Evolutionary conservation across 179 eudicot genomes (phyloP).

Genomic region (Silene noctiflora): DNA sequence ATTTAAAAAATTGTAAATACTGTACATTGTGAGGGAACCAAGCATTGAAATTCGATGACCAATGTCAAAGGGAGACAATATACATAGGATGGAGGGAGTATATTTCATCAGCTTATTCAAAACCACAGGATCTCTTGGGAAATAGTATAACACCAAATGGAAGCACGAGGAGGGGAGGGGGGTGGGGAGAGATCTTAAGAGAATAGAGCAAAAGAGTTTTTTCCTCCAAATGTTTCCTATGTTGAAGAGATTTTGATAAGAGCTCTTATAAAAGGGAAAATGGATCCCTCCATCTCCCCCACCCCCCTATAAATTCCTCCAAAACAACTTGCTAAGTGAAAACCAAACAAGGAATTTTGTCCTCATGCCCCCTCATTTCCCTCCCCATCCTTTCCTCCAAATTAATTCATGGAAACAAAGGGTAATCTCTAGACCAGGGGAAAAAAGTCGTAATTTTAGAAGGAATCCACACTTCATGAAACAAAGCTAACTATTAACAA

Average conservation of each 20-base stretch:
- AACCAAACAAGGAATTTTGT: too few species aligned
- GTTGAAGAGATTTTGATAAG: neutral
- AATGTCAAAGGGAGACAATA: neutral
- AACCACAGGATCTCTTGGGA: neutral
- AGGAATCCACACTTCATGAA: neutral
- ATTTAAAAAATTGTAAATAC: neutral
- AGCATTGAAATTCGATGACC: neutral
- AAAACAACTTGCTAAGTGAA: too few species aligned
- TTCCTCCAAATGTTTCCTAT: neutral
- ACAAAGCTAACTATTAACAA: constrained; percentile 1
- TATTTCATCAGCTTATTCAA: neutral
- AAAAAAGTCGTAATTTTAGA: neutral
- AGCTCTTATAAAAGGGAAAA: neutral
- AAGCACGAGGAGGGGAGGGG: neutral
- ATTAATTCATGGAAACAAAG: too few species aligned
- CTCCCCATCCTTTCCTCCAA: too few species aligned
- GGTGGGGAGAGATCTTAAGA: neutral
- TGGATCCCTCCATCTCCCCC: neutral
- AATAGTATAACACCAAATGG: neutral
- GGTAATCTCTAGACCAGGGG: too few species aligned
- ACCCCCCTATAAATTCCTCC: too few species aligned
- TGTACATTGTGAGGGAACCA: neutral
- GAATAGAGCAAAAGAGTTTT: neutral
- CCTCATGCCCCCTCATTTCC: too few species aligned
- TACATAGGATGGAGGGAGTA: neutral